A percentile compares a stretch with the other conserved stretches of the same genome.
These are phyloP conservation scores for Pseudocercospora fijiensis DNA, from an alignment of 2,329 filamentous ascomycete species.

Conservation along the genomic window DNA sequence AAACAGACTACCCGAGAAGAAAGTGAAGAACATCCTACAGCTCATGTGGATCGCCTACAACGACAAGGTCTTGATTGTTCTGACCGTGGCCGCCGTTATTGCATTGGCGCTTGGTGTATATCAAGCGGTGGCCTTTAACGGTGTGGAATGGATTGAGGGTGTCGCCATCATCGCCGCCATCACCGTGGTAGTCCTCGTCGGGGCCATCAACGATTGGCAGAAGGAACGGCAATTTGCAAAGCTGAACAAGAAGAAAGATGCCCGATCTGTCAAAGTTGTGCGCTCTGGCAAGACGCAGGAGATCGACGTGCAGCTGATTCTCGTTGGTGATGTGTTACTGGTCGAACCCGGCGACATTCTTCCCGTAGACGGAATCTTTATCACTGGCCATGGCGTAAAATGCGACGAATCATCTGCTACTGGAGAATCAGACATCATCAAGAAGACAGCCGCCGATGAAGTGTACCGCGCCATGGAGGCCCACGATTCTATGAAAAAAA, in stretches of 20 bases:
- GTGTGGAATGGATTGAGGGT: constrained; percentile 78
- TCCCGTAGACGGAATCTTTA: constrained; percentile 69
- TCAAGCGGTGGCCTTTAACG: constrained; percentile 56
- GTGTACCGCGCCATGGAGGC: constrained; percentile 66
- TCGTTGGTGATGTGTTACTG: constrained; percentile 72
- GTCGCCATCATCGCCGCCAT: constrained; percentile 77
- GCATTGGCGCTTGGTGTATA: constrained; percentile 74
- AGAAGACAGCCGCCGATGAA: constrained; percentile 64
- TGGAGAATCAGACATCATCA: constrained; percentile 71
- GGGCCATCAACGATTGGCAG: constrained; percentile 78
- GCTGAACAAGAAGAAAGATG: constrained; percentile 76
- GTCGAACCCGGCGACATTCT: constrained; percentile 72
- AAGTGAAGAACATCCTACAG: constrained; percentile 67
- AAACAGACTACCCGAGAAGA: constrained; percentile 68
- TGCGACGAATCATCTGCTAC: constrained; percentile 75
- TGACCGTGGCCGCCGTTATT: constrained; percentile 69
- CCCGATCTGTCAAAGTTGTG: constrained; percentile 70
- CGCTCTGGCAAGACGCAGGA: constrained; percentile 71
- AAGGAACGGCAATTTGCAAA: constrained; percentile 80
- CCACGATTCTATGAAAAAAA: constrained; percentile 61
- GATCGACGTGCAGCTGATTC: constrained; percentile 67
- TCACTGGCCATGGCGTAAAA: constrained; percentile 65
- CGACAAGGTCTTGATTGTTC: constrained; percentile 73
- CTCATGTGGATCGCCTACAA: constrained; percentile 81
- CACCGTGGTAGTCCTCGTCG: constrained; percentile 71